These are phyloP conservation scores for Thuidium tamariscinum DNA, from an alignment of 225 moss, liverwort and hornwort species.

Conservation along the genomic window DNA sequence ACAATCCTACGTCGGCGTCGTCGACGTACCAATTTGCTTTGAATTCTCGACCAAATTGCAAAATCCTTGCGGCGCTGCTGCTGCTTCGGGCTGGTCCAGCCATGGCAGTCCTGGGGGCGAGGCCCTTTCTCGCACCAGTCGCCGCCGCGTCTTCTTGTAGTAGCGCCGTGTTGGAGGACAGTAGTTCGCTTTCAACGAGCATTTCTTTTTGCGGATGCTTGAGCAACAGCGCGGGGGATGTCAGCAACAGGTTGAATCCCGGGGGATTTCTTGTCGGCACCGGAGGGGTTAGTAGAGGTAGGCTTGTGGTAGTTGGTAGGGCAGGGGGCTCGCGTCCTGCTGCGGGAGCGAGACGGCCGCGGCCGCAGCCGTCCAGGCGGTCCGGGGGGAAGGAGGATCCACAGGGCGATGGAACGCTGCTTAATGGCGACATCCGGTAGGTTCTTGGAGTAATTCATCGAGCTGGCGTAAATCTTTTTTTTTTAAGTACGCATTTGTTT, in stretches of 20 bases:
- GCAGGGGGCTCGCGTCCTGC: constrained; percentile 47
- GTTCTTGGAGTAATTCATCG: background rate
- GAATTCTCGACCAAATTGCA: background rate
- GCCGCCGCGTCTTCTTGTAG: background rate
- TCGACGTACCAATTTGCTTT: background rate
- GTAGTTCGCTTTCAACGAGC: background rate
- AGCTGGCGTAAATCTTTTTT: background rate
- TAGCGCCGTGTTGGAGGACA: background rate
- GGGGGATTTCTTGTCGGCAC: background rate
- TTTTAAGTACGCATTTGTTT: background rate
- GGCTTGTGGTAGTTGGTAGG: constrained; percentile 34
- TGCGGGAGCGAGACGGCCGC: constrained; percentile 41
- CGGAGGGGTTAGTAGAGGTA: background rate
- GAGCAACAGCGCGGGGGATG: constrained; percentile 20
- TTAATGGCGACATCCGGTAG: constrained; percentile 40
- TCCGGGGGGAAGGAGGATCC: constrained; percentile 10
- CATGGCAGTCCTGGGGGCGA: constrained; percentile 40
- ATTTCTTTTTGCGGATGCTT: constrained; percentile 33
- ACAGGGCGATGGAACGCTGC: constrained; percentile 31
- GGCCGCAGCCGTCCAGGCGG: constrained; percentile 17
- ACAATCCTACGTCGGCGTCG: background rate
- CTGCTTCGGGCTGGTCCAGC: background rate
- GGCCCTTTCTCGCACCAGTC: constrained; percentile 27
- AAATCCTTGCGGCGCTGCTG: background rate
- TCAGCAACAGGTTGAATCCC: constrained; percentile 1